Conservation (phyloP, 495 filamentous ascomycete genomes). For the Lepraria neglecta region DNA sequence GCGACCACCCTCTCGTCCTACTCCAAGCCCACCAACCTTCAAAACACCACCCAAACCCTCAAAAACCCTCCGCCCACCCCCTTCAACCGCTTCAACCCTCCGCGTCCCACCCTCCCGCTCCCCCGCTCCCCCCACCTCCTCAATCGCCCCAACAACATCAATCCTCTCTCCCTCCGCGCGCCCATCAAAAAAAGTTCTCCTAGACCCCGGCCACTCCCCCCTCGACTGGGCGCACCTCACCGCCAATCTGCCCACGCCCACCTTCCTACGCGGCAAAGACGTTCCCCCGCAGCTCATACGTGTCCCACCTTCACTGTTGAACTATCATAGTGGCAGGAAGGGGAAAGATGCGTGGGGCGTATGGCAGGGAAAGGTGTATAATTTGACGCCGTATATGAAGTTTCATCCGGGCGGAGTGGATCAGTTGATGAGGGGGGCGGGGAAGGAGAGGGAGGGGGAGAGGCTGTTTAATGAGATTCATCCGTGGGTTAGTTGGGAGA, state of each 20-base stretch:
- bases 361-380: conserved; percentile 83
- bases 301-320: conserved; percentile 74
- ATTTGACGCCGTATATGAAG: conserved; percentile 79
- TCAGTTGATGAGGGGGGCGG: conserved; percentile 75
- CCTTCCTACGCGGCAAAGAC: conserved; percentile 59
- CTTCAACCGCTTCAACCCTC: conserved; percentile 34
- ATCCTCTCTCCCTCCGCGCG: conserved; percentile 36
- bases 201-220: conserved; percentile 82
- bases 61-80: conserved; percentile 31
- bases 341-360: conserved; percentile 84
- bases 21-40: conserved; percentile 20
- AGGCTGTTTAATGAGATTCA: conserved; percentile 87
- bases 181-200: conserved; percentile 54
- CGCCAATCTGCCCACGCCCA: conserved; percentile 51
- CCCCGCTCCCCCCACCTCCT: conserved; percentile 34
- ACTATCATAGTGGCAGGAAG: conserved; percentile 66
- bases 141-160: conserved; percentile 31
- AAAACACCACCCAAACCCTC: conserved; percentile 29
- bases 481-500: conserved; percentile 97
- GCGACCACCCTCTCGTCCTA: conserved; percentile 30
- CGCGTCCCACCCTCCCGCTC: conserved; percentile 39
- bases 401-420: conserved; percentile 91
- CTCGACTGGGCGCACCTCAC: conserved; percentile 89
- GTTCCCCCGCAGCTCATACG: conserved; percentile 48
- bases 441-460: conserved; percentile 58